Evolutionary conservation across 352 stramenopile genomes (phyloP).

Genomic region (Globisporangium paroecandrum): DNA sequence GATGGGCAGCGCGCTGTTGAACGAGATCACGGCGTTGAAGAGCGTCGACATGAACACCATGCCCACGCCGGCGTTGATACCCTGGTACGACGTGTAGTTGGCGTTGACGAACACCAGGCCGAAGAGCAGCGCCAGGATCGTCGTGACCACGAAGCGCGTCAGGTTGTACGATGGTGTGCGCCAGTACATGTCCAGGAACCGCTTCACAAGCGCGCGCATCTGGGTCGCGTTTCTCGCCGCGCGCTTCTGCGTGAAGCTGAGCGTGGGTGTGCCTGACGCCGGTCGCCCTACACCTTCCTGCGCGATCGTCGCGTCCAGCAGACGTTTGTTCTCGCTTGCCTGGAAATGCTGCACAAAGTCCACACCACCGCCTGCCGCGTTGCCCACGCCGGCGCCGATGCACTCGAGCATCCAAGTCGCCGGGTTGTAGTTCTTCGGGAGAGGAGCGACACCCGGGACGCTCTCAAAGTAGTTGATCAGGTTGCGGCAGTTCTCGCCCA

Average conservation of each 20-base stretch:
- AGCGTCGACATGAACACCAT: not conserved
- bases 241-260: not conserved
- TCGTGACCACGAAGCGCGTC: not conserved
- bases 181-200: not conserved
- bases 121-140: not conserved
- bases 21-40: not conserved
- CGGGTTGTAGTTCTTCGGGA: constrained; percentile 34
- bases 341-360: not conserved
- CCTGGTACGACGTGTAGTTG: not conserved
- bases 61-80: not conserved
- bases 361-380: not conserved
- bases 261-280: not conserved
- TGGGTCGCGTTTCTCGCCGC: not conserved
- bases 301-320: not conserved
- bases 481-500: not conserved
- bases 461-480: not conserved
- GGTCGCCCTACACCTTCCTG: not conserved
- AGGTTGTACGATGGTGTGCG: not conserved
- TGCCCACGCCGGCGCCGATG: constrained; percentile 34
- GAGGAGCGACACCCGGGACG: not conserved
- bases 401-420: constrained; percentile 22
- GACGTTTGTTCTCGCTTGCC: not conserved
- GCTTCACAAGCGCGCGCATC: not conserved
- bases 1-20: constrained; percentile 26
- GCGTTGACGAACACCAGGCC: not conserved